These are phyloP conservation scores for Coniochaeta sp. DNA, from an alignment of 2,329 filamentous ascomycete species.

Conservation along the genomic window DNA sequence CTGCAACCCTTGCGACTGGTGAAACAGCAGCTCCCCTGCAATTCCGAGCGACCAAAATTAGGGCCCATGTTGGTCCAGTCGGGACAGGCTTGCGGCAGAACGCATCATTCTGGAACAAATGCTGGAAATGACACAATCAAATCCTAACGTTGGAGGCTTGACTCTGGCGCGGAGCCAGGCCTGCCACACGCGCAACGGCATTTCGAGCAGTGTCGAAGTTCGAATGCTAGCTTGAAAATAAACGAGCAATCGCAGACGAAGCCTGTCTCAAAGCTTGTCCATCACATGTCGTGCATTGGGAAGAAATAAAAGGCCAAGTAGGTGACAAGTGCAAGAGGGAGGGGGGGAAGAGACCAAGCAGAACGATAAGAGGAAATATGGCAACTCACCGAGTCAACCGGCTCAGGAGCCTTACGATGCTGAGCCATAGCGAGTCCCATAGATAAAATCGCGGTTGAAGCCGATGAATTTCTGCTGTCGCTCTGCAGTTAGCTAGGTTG, in stretches of 20 bases:
- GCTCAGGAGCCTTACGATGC: constrained; percentile 34
- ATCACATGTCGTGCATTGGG: constrained; percentile 1
- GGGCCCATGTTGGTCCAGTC: neutral
- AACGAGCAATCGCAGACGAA: neutral
- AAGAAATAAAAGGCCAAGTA: constrained; percentile 2
- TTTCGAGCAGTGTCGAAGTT: neutral
- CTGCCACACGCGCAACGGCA: neutral
- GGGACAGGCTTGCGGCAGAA: neutral
- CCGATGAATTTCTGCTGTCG: neutral
- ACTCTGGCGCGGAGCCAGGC: neutral
- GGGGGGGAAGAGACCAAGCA: neutral
- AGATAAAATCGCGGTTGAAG: constrained; percentile 6
- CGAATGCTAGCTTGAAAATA: neutral
- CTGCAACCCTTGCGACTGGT: constrained; percentile 33
- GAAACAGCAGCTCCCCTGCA: constrained; percentile 45
- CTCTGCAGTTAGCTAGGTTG: neutral
- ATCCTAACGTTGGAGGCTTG: neutral
- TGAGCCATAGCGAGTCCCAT: constrained; percentile 39
- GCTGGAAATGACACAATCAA: neutral
- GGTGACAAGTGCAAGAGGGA: neutral
- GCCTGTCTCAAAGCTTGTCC: neutral
- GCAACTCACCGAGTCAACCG: constrained; percentile 32
- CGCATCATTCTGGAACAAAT: neutral
- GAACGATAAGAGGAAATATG: constrained; percentile 12
- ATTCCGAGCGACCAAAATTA: constrained; percentile 28